Base-by-base conservation (phyloP, 768 basidiomycete genomes). In the Trametes cinnabarina region DNA sequence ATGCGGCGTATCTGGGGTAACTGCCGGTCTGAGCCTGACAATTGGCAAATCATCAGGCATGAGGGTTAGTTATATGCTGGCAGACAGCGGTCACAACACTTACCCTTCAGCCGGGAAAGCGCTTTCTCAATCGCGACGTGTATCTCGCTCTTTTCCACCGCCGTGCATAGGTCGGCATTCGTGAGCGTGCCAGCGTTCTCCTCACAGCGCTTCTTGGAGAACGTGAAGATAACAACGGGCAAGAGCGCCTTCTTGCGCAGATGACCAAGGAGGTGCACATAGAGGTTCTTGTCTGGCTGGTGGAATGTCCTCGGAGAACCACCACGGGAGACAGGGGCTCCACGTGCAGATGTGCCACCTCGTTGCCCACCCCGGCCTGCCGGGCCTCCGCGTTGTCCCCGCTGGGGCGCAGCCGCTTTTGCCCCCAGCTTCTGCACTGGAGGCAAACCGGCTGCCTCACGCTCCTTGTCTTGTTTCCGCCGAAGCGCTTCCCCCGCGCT, bases 391-490 rank as follows among this genome's bases (percentile, higher is more conserved):
- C 81, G 76, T 59, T 75, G 76, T 14, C 73, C 73, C 28, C 79
- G 77, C 40, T 79, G 74, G 28, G 76, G 71, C 23, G 82, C 79
- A 15, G 82, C 83, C 10, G 90, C 92, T 41, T 90, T 84, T 15
- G 90, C 92, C 48, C 94, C 94, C 9, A 87, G 80, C 51, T 87
- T 82, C 65, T 92, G 90, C 0, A 94, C 85, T 5, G 94, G 93
- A 7, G 88, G 85, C 32, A 98, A 73, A 0, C 97, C 97, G 2
- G 93, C 93, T 0, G 94, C 94, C 74, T 98, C 94, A 48, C 97
- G 83, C 71, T 98, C 96, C 71, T 98, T 98, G 70, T 98, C 97
- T 72, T 99, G 97, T 74, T 98, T 99, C 35, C 95, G 82, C 49
- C 86, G 82, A 19, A 96, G 76, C 2, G 95, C 87, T 63, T 98